A percentile compares a stretch with the other conserved stretches of the same genome.
Evolutionary conservation across 371 early-diverging fungal species (phyloP).

Genomic region (Funneliformis caledonium): DNA sequence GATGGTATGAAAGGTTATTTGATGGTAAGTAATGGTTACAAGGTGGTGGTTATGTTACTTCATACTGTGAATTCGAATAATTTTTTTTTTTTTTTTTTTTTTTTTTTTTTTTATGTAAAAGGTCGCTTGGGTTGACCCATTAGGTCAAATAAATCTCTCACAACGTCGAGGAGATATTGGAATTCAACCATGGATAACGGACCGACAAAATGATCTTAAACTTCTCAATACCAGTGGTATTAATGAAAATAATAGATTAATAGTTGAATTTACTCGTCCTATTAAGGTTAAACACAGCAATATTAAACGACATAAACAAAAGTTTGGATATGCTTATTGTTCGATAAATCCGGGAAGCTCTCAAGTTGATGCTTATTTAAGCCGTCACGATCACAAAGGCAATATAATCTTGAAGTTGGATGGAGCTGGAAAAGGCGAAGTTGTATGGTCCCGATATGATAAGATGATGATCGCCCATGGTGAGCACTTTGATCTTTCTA

Average conservation of each 20-base stretch:
- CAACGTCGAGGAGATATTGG: neutral
- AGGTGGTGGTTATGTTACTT: neutral
- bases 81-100: neutral
- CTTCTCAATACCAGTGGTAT: neutral
- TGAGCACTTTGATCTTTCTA: neutral
- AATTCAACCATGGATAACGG: neutral
- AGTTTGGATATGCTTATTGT: conserved; percentile 1
- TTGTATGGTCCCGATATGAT: neutral
- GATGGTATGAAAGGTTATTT: neutral
- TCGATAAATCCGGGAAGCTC: neutral
- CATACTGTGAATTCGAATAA: neutral
- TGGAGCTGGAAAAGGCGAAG: neutral
- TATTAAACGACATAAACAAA: neutral
- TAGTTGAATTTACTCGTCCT: conserved; percentile 1
- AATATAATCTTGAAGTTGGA: neutral
- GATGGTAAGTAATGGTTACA: neutral
- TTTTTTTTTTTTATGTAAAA: neutral
- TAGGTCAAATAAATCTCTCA: conserved; percentile 4
- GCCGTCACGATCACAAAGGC: neutral
- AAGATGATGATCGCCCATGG: conserved; percentile 33
- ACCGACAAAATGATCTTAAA: conserved; percentile 21
- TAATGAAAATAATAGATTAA: neutral
- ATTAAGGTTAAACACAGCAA: neutral
- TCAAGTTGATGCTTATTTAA: neutral
- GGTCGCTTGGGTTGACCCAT: conserved; percentile 23